A percentile compares a stretch with the other conserved stretches of the same genome.
Conservation (phyloP, 768 basidiomycete species). For the Grammothele lineata region DNA sequence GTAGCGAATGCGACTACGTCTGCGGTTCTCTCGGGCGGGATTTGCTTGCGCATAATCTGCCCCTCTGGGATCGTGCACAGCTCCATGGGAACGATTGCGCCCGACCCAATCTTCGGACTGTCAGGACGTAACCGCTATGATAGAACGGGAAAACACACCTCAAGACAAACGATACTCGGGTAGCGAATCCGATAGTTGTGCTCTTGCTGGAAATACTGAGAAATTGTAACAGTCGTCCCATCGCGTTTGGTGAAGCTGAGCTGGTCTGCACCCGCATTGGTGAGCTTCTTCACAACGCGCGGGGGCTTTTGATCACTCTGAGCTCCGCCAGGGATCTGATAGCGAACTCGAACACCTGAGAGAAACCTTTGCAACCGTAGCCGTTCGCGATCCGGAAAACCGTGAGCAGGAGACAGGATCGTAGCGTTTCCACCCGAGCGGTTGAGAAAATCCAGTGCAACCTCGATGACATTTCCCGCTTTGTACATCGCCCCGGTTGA, state of each 20-base stretch:
- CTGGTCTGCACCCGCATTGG: slow-evolving; percentile 45
- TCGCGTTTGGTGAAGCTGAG: slow-evolving; percentile 54
- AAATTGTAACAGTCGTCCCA: slow-evolving; percentile 52
- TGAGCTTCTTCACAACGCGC: slow-evolving; percentile 63
- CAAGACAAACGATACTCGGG: slow-evolving; percentile 64
- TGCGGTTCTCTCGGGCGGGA: slow-evolving; percentile 63
- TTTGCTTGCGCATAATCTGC: slow-evolving; percentile 69
- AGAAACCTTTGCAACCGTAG: slow-evolving; percentile 53
- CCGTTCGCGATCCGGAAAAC: slow-evolving; percentile 49
- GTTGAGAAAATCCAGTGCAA: slow-evolving; percentile 55
- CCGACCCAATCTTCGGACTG: slow-evolving; percentile 46
- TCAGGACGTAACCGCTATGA: neutral
- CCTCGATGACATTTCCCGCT: slow-evolving; percentile 50
- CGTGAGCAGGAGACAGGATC: slow-evolving; percentile 34
- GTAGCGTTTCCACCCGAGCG: slow-evolving; percentile 24
- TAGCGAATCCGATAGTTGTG: slow-evolving; percentile 50
- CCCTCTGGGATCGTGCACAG: slow-evolving; percentile 57
- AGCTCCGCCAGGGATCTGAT: slow-evolving; percentile 21
- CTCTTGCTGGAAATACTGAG: slow-evolving; percentile 53
- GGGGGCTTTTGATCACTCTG: slow-evolving; percentile 31
- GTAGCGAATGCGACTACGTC: slow-evolving; percentile 65
- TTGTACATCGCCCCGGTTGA: slow-evolving; percentile 75
- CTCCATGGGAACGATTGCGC: slow-evolving; percentile 66
- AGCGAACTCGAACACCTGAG: slow-evolving; percentile 47
- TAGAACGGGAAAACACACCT: slow-evolving; percentile 41